phyloP scores from a whole-genome alignment of 2,329 filamentous ascomycete genomes.

The Diaporthe citriasiana region DNA sequence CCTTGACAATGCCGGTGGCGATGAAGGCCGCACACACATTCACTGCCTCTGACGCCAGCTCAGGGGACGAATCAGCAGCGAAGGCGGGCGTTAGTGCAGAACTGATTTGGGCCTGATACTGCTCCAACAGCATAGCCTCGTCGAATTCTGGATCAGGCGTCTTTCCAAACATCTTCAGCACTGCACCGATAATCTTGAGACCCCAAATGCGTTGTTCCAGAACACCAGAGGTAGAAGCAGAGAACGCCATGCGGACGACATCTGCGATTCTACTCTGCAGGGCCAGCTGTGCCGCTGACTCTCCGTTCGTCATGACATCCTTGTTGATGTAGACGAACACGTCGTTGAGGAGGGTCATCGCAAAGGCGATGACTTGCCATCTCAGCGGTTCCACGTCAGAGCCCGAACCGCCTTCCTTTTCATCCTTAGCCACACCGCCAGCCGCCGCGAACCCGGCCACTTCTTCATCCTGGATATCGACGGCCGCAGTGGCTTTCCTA shows the following conservation, averaged over 20 bases:
- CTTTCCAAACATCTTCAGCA: conserved; percentile 96
- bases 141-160: conserved; percentile 96
- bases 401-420: conserved; percentile 63
- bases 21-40: conserved; percentile 99
- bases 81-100: conserved; percentile 97
- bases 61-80: conserved; percentile 93
- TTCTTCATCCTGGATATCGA: conserved; percentile 96
- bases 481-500: conserved; percentile 64
- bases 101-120: conserved; percentile 98
- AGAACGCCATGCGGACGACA: conserved; percentile 96
- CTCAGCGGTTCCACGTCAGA: conserved; percentile 88
- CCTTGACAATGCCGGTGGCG: conserved; percentile 95
- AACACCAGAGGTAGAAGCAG: conserved; percentile 93
- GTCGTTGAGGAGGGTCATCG: conserved; percentile 89
- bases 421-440: conserved; percentile 71
- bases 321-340: conserved; percentile 84
- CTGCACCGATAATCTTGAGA: conserved; percentile 91
- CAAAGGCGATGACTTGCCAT: conserved; percentile 97
- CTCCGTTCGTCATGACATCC: conserved; percentile 82
- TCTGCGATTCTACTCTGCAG: conserved; percentile 90
- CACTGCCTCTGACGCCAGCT: conserved; percentile 94
- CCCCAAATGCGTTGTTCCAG: conserved; percentile 92
- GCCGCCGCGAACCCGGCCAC: conserved; percentile 94
- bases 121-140: conserved; percentile 95
- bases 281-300: conserved; percentile 81